Base-by-base conservation (phyloP, 129 eudicot genomes). In the Erigeron canadensis region DNA sequence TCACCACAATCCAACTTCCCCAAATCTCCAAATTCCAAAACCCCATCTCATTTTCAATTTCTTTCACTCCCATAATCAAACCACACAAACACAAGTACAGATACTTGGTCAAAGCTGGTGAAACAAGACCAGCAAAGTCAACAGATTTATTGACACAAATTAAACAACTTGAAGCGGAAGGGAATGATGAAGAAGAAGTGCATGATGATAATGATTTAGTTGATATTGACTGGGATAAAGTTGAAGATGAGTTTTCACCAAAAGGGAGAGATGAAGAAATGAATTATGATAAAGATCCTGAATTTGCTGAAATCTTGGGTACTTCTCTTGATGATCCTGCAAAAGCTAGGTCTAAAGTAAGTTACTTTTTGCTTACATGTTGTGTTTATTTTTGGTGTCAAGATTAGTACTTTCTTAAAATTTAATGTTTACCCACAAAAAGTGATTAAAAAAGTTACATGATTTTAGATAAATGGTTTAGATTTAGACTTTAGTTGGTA, bases 231-330 rank as follows among this genome's bases (percentile, higher is more conserved):
- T 85, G 76, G 65, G 81, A 77, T 34, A 89, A 80, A 16, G 93
- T 68, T 16, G 84, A 79, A 37, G 83, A 67, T 42, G 95, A 83
- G 66, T 83, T 89, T 67, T 81, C 89, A 37, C 81, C 83, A 46
- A 43, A 63, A 48, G 79, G 77, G 47, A 75, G 67, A 65, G 93
- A 80, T 8, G 86, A 80, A 64, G 91, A 75, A 69, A 80, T 63
- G 63, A 84, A 87, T 80, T 90, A 85, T 80, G 99, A 94, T 70
- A 90, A 79, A 61, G 91, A 94, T 73, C 99, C 99, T 69, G 99
- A 94, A 58, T 84, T 94, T 82, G 97, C 93, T 72, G 91, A 90
- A 42, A 87, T 94, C 84, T 71, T 90, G 66, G 96, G 96, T 13
- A 63, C 62, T 72, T 85, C 86, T 69, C 83, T 94, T 73, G 96